Base-by-base conservation (phyloP, 768 basidiomycete genomes). In the Termitomyces sp. region DNA sequence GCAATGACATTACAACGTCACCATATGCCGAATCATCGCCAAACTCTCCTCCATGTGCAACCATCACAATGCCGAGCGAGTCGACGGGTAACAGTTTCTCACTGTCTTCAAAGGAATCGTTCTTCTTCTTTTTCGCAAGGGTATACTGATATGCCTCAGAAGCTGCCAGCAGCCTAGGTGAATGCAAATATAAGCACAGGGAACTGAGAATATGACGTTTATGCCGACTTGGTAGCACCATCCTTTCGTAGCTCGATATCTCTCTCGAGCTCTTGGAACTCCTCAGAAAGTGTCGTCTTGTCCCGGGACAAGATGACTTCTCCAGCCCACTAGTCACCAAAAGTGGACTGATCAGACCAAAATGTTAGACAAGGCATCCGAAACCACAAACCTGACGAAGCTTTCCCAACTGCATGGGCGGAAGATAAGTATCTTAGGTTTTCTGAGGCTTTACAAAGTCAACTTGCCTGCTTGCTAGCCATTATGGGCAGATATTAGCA, bases 301-400 rank as follows among this genome's bases (percentile, higher is more conserved):
- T 93, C 91, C 63, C 87, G 83, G 28, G 88, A 82, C 43, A 90
- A 86, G 55, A 97, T 92, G 65, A 91, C 88, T 74, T 95, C 93
- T 44, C 90, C 91, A 5, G 91, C 91, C 89, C 92, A 91, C 90
- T 95, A 66, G 47, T 64, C 46, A 58, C 63, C 51, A 61, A 69
- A 69, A 71, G 70, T 72, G 69, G 73, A 66, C 61, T 68, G 66
- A 73, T 73, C 66, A 68, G 41, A 66, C 53, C 55, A 9, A 36
- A 55, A 16, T 16, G 38, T 47, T 56, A 32, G 12, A 40, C 56
- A 38, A 52, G 56, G 50, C 38, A 58, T 32, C 33, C 50, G 43
- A 60, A 41, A 55, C 52, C 57, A 65, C 56, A 33, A 46, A 89
- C 90, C 82, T 91, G 90, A 61, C 83, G 86, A 46, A 91, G 71